These are phyloP conservation scores for Pyrus betulifolia DNA, from an alignment of 306 rosid genomes.

Conservation along the genomic window DNA sequence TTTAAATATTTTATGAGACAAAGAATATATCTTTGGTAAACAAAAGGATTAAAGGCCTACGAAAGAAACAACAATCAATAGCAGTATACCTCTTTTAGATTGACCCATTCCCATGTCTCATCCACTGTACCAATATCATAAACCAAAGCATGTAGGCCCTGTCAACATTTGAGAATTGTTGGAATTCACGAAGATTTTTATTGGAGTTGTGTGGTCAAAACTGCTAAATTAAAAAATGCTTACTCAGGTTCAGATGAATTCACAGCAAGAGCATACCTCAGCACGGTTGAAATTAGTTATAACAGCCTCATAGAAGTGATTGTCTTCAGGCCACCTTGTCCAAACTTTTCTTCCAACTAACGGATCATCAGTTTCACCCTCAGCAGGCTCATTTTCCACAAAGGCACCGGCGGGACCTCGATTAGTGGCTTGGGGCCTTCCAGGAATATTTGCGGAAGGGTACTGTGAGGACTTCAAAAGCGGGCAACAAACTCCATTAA, in stretches of 20 bases:
- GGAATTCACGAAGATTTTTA: neutral
- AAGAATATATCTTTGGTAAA: neutral
- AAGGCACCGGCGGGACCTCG: conserved; percentile 34
- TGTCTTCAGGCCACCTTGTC: conserved; percentile 55
- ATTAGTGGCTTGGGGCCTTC: conserved; percentile 30
- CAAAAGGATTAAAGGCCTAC: neutral
- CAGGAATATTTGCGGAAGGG: conserved; percentile 30
- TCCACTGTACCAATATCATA: conserved; percentile 41
- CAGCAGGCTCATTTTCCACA: conserved; percentile 27
- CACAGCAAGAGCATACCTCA: conserved; percentile 17
- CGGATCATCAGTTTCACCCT: conserved; percentile 21
- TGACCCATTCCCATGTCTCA: conserved; percentile 64
- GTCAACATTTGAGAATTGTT: neutral
- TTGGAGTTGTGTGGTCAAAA: neutral
- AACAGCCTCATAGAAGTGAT: conserved; percentile 45
- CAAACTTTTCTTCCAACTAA: conserved; percentile 48
- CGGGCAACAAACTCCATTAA: conserved; percentile 11
- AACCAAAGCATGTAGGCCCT: conserved; percentile 53
- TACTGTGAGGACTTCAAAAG: conserved; percentile 36
- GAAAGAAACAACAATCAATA: neutral
- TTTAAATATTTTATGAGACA: neutral
- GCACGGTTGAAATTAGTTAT: conserved; percentile 31
- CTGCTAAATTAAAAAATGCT: neutral
- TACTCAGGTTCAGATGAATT: neutral
- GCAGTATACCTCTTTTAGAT: conserved; percentile 45